Evolutionary conservation across 106 monocot species (phyloP).

Genomic region (Platanthera zijinensis): DNA sequence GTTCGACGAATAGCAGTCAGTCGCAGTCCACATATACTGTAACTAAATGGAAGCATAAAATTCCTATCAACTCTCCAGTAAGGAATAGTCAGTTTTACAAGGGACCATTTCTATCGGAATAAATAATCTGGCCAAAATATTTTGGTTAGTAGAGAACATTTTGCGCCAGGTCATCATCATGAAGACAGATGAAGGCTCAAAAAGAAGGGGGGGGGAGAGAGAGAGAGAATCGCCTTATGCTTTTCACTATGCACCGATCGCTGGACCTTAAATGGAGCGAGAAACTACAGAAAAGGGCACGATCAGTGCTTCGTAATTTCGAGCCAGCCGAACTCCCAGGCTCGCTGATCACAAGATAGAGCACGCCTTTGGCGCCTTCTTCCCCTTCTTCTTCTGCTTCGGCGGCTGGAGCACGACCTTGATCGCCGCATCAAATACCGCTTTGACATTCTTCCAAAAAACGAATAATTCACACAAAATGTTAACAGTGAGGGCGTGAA

Average conservation of each 20-base stretch:
- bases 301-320: not conserved
- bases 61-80: too few species aligned
- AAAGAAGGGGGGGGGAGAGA: not conserved
- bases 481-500: not conserved
- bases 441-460: constrained; percentile 65
- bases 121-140: not conserved
- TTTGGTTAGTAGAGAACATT: not conserved
- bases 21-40: too few species aligned
- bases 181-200: not conserved
- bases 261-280: not conserved
- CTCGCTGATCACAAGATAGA: constrained; percentile 47
- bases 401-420: constrained; percentile 84
- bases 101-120: not conserved
- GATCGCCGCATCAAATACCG: constrained; percentile 79
- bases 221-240: not conserved
- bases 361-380: constrained; percentile 53
- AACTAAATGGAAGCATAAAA: too few species aligned
- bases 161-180: not conserved
- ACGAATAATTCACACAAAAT: not conserved
- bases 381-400: constrained; percentile 68
- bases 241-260: not conserved
- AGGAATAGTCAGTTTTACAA: too few species aligned
- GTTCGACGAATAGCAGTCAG: too few species aligned
- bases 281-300: not conserved
- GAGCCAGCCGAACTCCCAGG: too few species aligned